Evolutionary conservation across 2,329 filamentous ascomycete species (phyloP).

Genomic region (Colletotrichum tropicale): DNA sequence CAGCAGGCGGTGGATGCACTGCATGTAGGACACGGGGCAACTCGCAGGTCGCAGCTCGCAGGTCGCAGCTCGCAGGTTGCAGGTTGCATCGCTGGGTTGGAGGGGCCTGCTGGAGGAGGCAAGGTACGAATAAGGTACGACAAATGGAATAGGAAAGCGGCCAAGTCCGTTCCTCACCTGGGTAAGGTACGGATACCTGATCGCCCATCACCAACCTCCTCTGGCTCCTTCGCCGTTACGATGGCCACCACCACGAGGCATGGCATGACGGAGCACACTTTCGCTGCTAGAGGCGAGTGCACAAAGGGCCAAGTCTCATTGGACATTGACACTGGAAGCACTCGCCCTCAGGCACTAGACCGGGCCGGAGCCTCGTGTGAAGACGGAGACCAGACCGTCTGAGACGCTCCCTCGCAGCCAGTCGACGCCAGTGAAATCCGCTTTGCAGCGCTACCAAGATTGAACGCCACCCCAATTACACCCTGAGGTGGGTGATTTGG

Average conservation of each 20-base stretch:
- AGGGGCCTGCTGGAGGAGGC: not conserved
- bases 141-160: not conserved
- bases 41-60: too few relatives aligned
- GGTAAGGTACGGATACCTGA: not conserved
- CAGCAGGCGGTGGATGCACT: not conserved
- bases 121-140: not conserved
- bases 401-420: slow-evolving; percentile 7
- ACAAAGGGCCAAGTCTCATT: not conserved
- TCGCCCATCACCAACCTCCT: not conserved
- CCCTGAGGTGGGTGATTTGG: not conserved
- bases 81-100: not conserved
- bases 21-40: slow-evolving; percentile 10
- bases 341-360: not conserved
- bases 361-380: slow-evolving; percentile 3
- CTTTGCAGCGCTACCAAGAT: not conserved
- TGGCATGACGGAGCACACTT: not conserved
- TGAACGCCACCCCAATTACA: slow-evolving; percentile 7
- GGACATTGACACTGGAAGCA: not conserved
- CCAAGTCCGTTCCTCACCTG: not conserved
- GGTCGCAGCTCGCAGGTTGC: not conserved
- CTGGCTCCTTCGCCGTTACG: not conserved
- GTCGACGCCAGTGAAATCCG: not conserved
- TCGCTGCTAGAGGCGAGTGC: not conserved
- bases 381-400: not conserved
- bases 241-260: slow-evolving; percentile 1